These are phyloP conservation scores for Neocucurbitaria cava DNA, from an alignment of 2,329 filamentous ascomycete species.

Conservation along the genomic window DNA sequence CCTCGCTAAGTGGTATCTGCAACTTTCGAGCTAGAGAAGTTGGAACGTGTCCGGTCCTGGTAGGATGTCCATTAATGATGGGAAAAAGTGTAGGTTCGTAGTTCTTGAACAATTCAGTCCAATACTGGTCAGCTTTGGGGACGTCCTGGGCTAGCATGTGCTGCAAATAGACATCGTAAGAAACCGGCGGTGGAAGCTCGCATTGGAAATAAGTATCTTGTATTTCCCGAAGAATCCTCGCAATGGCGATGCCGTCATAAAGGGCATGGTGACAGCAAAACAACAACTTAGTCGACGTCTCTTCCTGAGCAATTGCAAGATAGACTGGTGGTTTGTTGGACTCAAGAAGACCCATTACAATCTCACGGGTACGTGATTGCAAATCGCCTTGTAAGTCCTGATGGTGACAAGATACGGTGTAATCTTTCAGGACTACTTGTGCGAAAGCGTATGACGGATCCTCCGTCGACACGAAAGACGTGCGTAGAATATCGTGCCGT, in stretches of 20 bases:
- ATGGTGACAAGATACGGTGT: conserved; percentile 52
- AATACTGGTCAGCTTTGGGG: conserved; percentile 67
- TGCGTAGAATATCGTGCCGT: conserved; percentile 79
- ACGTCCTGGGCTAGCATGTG: conserved; percentile 62
- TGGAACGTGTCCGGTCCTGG: not conserved
- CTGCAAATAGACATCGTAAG: conserved; percentile 70
- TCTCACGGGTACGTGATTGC: conserved; percentile 50
- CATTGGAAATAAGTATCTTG: conserved; percentile 62
- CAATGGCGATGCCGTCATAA: conserved; percentile 84
- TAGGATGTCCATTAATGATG: conserved; percentile 34
- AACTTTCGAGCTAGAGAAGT: conserved; percentile 37
- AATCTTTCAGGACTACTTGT: conserved; percentile 70
- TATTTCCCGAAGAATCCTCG: conserved; percentile 72
- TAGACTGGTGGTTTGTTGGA: conserved; percentile 44
- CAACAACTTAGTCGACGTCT: conserved; percentile 44
- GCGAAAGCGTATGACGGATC: conserved; percentile 68
- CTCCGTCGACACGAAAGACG: conserved; percentile 73
- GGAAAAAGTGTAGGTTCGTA: conserved; percentile 57
- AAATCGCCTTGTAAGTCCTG: conserved; percentile 30
- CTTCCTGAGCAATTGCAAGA: conserved; percentile 35
- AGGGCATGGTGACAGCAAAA: conserved; percentile 79
- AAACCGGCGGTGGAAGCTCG: conserved; percentile 57
- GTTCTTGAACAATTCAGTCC: conserved; percentile 63
- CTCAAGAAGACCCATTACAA: conserved; percentile 59
- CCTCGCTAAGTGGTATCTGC: conserved; percentile 25